Conservation (phyloP, 192 early-diverging fungal genomes). For the Umbelopsis sp. region DNA sequence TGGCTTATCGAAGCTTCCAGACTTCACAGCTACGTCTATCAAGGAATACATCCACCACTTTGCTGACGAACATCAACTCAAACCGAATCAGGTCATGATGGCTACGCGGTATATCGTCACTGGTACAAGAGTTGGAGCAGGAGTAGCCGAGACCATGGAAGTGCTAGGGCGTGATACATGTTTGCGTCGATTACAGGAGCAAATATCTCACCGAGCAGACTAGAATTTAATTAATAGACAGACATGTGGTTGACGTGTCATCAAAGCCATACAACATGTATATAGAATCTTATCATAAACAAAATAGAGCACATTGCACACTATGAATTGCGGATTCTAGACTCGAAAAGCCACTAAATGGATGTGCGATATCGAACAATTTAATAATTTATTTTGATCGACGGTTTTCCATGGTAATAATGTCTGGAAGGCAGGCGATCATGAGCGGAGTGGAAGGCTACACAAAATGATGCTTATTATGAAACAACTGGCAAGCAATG, state of each 20-base stretch:
- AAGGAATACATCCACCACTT: conserved; percentile 41
- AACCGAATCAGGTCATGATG: conserved; percentile 61
- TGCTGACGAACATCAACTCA: conserved; percentile 37
- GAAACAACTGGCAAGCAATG: too few species aligned
- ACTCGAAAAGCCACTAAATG: too few species aligned
- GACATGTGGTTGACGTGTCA: too few species aligned
- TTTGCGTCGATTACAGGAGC: conserved; percentile 23
- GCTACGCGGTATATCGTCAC: conserved; percentile 67
- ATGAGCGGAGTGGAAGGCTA: too few species aligned
- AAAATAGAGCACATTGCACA: background rate
- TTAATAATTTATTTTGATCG: too few species aligned
- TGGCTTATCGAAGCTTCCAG: background rate
- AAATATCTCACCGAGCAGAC: background rate
- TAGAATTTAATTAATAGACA: background rate
- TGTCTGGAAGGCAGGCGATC: too few species aligned
- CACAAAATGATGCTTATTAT: too few species aligned
- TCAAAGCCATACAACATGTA: background rate
- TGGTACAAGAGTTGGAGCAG: conserved; percentile 60
- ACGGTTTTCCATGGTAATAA: too few species aligned
- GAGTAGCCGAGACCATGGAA: conserved; percentile 55
- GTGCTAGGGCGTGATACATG: conserved; percentile 45
- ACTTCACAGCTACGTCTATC: conserved; percentile 36
- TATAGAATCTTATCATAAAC: background rate
- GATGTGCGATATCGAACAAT: too few species aligned
- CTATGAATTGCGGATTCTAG: background rate